Evolutionary conservation across 139 green algal species (phyloP), one percentile per base, ranked within the genome.

Genomic region (Coelastrella sp.): DNA sequence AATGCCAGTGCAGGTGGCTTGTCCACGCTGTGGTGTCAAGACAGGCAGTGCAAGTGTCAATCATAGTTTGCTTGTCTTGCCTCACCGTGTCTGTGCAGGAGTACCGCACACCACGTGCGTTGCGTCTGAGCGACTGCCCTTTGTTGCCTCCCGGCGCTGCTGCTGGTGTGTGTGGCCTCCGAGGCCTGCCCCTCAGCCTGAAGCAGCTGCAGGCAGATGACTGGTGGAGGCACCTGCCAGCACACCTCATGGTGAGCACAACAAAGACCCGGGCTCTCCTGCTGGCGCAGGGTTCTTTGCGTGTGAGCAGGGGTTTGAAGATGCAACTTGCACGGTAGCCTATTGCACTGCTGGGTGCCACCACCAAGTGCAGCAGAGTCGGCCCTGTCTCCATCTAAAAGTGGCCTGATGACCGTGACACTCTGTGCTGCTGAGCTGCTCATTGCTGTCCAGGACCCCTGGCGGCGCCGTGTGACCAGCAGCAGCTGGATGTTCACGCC

Each of bases 401-500:
- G 35, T 49, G 35, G 35, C 35, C 35, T 49, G 35, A 49, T 49
- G 35, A 49, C 35, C 19, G 19, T 76, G 68, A 76, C 1, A 27
- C 6, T 17, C 24, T 10, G 17, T 76, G 68, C 68, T 25, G 35
- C 35, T 49, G 35, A 1, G 35, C 35, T 76, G 68, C 17, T 70
- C 12, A 14, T 56, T 49, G 20, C 20, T 10, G 19, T 76, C 22
- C 87, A 68, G 75, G 27, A 80, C 12, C 24, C 25, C 76, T 91
- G 78, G 78, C 22, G 78, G 27, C 63, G 87, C 5, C 14, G 20
- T 10, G 78, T 80, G 9, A 72, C 20, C 35, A 78, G 65, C 75
- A 59, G 59, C 27, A 73, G 68, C 35, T 91, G 65, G 35, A 80
- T 91, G 61, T 91, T 91, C 63, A 87, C 87, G 19, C 87, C 87